phyloP scores from a whole-genome alignment of 305 asterid genomes.

The Fraxinus platypoda region DNA sequence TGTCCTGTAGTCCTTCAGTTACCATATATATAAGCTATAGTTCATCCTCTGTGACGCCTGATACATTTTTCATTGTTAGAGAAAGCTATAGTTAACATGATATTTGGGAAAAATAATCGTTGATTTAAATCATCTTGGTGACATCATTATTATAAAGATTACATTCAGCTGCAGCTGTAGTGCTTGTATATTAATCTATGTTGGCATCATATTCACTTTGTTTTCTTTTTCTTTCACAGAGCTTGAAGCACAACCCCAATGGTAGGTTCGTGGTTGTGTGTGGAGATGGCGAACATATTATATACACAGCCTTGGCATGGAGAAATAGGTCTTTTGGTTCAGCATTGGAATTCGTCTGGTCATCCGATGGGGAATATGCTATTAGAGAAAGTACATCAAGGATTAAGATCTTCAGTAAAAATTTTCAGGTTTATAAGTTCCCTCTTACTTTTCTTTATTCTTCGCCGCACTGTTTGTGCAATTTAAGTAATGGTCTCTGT shows the following conservation, averaged over 20 bases:
- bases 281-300: constrained; percentile 90
- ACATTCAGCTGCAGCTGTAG: background rate
- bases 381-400: constrained; percentile 89
- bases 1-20: background rate
- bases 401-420: constrained; percentile 76
- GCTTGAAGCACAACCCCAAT: constrained; percentile 90
- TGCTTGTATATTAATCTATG: background rate
- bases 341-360: constrained; percentile 92
- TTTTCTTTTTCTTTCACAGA: constrained; percentile 41
- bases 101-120: background rate
- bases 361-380: constrained; percentile 92
- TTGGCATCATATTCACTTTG: constrained; percentile 18
- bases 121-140: constrained; percentile 15
- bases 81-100: background rate
- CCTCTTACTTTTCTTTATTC: constrained; percentile 7
- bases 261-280: constrained; percentile 94
- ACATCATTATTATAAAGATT: background rate
- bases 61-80: constrained; percentile 14
- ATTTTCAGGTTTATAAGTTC: constrained; percentile 59
- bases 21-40: background rate
- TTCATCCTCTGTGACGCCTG: background rate
- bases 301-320: constrained; percentile 97
- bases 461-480: background rate
- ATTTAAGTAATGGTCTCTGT: background rate
- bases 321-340: constrained; percentile 92